A percentile compares a stretch with the other conserved stretches of the same genome.
phyloP scores from a whole-genome alignment of 2,329 filamentous ascomycete species.

The Colletotrichum endophyticum region DNA sequence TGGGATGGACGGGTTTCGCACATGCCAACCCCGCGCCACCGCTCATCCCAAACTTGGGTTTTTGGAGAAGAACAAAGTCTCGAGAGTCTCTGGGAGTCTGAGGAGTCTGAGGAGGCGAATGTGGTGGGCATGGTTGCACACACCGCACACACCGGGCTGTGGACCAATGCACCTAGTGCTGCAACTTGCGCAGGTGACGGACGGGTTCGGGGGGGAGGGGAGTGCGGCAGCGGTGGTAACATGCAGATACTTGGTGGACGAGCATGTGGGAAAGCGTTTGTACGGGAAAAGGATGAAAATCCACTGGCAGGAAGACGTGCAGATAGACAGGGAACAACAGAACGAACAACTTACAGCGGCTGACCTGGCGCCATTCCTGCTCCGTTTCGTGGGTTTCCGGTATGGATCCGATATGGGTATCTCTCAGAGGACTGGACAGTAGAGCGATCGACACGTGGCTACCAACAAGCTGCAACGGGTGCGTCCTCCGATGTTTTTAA shows the following conservation, averaged over 20 bases:
- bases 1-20: background rate
- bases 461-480: background rate
- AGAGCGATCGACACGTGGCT: slow-evolving; percentile 6
- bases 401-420: background rate
- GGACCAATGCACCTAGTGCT: slow-evolving; percentile 14
- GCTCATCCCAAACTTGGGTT: background rate
- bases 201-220: background rate
- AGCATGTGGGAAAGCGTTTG: background rate
- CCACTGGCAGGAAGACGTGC: background rate
- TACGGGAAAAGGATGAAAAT: background rate
- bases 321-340: background rate
- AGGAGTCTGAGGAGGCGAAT: background rate
- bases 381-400: background rate
- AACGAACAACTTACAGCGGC: slow-evolving; percentile 14
- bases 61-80: slow-evolving; percentile 1
- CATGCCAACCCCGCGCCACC: slow-evolving; percentile 4
- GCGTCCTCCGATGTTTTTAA: background rate
- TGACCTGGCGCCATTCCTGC: slow-evolving; percentile 10
- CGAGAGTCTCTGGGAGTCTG: background rate
- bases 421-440: background rate
- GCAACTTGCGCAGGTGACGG: slow-evolving; percentile 4
- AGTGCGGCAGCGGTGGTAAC: background rate
- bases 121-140: background rate
- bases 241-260: background rate
- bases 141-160: background rate